These are phyloP conservation scores for Plantago major DNA, from an alignment of 257 asterid species.

Conservation along the genomic window DNA sequence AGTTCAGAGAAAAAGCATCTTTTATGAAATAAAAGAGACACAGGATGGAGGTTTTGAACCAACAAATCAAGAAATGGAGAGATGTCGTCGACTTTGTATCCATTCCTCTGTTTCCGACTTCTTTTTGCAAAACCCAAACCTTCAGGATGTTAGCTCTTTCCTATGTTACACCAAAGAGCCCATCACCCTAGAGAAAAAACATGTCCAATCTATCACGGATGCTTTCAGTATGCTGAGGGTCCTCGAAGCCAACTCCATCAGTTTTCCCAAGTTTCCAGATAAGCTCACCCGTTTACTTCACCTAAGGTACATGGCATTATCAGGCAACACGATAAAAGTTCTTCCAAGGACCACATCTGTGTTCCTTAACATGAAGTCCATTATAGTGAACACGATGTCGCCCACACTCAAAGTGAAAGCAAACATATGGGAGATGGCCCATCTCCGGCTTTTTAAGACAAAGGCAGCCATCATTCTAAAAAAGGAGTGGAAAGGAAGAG, in stretches of 20 bases:
- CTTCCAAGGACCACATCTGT: not conserved
- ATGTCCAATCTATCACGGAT: not conserved
- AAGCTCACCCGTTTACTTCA: not conserved
- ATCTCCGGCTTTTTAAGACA: not conserved
- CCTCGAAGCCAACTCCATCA: constrained; percentile 3
- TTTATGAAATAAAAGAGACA: not conserved
- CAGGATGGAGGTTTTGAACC: not conserved
- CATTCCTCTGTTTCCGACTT: not conserved
- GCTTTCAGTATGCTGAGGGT: not conserved
- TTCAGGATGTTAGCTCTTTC: not conserved
- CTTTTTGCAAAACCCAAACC: not conserved
- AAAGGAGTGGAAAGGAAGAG: not conserved
- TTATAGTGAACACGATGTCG: constrained; percentile 5
- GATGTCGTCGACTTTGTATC: not conserved
- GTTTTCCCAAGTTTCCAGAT: not conserved
- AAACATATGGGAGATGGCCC: constrained; percentile 1
- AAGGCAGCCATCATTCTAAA: not conserved
- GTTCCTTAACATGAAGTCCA: not conserved
- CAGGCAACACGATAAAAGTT: not conserved
- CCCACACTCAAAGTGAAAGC: constrained; percentile 1
- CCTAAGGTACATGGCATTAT: not conserved
- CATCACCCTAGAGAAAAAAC: not conserved
- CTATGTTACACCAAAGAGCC: not conserved
- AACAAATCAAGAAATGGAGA: not conserved
- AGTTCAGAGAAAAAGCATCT: not conserved